Evolutionary conservation across 768 basidiomycete species (phyloP), one percentile per base, ranked within the genome.

Genomic region (Agrocybe chaxingu): DNA sequence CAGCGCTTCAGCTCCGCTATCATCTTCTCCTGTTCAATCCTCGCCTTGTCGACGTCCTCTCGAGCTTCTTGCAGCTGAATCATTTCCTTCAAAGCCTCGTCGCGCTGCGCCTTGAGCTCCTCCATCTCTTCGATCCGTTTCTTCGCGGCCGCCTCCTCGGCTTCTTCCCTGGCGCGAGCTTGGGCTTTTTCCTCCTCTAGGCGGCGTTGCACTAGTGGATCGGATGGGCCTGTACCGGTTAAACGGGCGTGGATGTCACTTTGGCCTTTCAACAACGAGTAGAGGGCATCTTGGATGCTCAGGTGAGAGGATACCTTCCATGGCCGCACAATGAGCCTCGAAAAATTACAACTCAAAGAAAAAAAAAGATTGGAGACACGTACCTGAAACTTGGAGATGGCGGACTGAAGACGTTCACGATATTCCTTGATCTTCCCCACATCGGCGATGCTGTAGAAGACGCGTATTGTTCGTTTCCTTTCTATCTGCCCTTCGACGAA

Each of bases 321-420:
- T 3, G 3, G 24, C 24, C 24, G 24, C 24, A 24, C 3, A 24
- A 24, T 24, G 24, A 24, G 24, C 24, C 24, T 24, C 24, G 24
- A 24, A 24, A 24, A 24, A 24, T 1, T 16, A 29, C 7, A 5
- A 32, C n/a, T 24, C 11, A n/a, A 19, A 19, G 7, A 45, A 11
- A 48, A 11, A 48, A n/a, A 11, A 34, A 39, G 31, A 19, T 12
- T 24, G 10, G 11, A 41, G 8, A 35, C 5, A 42, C 46, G 9
- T 30, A 58, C 57, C 44, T 58, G 48, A 19, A 58, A 58, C 12
- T 50, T 53, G 6, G 32, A 30, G 4, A 58, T 34, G 8, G 54
- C 54, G 16, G 47, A 38, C 10, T 47, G 35, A 11, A 58, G 41
- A 8, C 45, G 33, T 33, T 58, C 48, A 11, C 57, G 54, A 32